These are phyloP conservation scores for Agrocybe pediades DNA, from an alignment of 768 basidiomycete genomes.

Conservation along the genomic window DNA sequence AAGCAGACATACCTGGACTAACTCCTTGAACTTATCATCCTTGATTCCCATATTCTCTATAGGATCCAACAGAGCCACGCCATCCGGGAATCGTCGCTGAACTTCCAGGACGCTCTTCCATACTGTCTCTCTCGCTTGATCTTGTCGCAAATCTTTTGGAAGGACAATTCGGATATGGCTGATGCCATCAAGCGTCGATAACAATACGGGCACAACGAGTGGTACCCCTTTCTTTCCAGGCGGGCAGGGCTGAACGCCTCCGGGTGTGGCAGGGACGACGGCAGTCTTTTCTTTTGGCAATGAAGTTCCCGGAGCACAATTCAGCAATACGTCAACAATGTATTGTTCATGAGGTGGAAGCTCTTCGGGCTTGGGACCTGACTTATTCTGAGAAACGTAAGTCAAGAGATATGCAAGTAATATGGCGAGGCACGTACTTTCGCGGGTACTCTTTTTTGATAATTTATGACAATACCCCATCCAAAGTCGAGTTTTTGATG, in stretches of 20 bases:
- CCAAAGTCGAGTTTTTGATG: constrained; percentile 90
- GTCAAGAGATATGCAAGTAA: neutral
- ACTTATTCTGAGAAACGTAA: constrained; percentile 49
- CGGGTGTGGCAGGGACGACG: constrained; percentile 53
- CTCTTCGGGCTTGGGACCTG: constrained; percentile 68
- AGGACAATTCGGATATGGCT: constrained; percentile 85
- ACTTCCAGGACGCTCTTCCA: constrained; percentile 94
- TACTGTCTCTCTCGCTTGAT: constrained; percentile 74
- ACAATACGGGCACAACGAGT: constrained; percentile 83
- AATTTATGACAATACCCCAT: constrained; percentile 95
- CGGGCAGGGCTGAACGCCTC: constrained; percentile 76
- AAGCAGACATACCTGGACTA: constrained; percentile 66
- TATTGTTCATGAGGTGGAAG: constrained; percentile 87
- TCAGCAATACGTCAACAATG: constrained; percentile 88
- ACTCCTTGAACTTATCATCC: constrained; percentile 87
- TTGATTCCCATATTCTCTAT: constrained; percentile 95
- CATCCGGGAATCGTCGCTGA: constrained; percentile 87
- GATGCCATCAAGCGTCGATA: constrained; percentile 85
- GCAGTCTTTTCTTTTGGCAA: constrained; percentile 51
- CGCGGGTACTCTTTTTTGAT: constrained; percentile 80
- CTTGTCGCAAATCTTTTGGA: constrained; percentile 85
- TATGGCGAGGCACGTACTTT: constrained; percentile 52
- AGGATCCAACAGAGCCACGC: constrained; percentile 86
- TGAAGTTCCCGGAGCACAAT: constrained; percentile 66
- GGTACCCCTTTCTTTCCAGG: constrained; percentile 75